Evolutionary conservation across 345 rosid species (phyloP), one percentile per base, ranked within the genome.

Genomic region (Odontarrhena argentea): DNA sequence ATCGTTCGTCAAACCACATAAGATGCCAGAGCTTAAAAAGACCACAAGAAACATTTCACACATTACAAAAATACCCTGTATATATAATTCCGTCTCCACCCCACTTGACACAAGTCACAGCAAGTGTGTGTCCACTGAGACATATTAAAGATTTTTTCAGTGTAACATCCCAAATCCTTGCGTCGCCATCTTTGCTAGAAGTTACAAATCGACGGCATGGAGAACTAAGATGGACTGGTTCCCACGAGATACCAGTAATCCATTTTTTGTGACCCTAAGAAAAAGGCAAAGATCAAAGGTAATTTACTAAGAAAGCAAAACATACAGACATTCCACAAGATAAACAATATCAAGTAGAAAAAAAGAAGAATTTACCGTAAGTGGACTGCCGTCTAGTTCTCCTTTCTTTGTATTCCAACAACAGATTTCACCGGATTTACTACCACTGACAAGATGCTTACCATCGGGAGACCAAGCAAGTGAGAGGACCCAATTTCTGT

Each of bases 191-290:
- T 84, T 91, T 91, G 82, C 99, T 86, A 63, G 91, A 82, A 82
- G 92, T 94, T 52, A 91, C 97, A 80, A 91, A 94, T 55, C 96
- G 93, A 62, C 93, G 86, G 47, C 92, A 83, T n/a, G 97, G 99
- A 71, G 97, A 81, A 51, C 68, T 94, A 77, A 91, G 84, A 67
- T 94, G 99, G 46, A 83, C 77, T 63, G 99, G 97, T 74, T 94
- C 99, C 97, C 99, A 94, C 9, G 99, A 88, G 70, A 94, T 86
- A 46, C 91, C 97, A 43, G 96, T 91, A 63, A 94, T 91, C 99
- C 99, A 94, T 78, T 94, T 91, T 78, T 91, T 91, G 81, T 94
- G 99, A 34, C 99, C 97, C 99, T 94, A 68, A 64, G 15, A 68
- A 12, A 54, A 59, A 49, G 38, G 30, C 78, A 15, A 60, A 54